Conservation (phyloP, 2,329 filamentous ascomycete species). For the Aspergillus glaucus region DNA sequence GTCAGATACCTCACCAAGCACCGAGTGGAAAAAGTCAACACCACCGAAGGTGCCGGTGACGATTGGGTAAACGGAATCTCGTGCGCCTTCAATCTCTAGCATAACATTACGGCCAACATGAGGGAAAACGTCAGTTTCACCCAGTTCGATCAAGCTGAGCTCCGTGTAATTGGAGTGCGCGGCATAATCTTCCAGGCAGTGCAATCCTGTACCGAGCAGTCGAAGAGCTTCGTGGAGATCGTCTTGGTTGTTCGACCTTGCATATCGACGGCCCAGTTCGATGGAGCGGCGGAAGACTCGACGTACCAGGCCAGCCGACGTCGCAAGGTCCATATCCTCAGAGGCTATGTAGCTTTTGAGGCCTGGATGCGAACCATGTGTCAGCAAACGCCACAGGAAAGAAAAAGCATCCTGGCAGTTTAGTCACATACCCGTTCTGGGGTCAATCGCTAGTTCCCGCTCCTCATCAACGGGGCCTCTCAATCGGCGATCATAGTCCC, state of each 20-base stretch:
- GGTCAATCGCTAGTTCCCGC: constrained; percentile 72
- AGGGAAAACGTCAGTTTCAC: constrained; percentile 74
- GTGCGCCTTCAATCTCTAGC: constrained; percentile 62
- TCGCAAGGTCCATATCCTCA: constrained; percentile 70
- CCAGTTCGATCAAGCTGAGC: constrained; percentile 79
- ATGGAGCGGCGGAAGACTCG: constrained; percentile 68
- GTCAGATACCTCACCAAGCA: constrained; percentile 72
- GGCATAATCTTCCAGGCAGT: constrained; percentile 87
- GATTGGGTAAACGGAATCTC: constrained; percentile 65
- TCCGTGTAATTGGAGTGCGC: constrained; percentile 93
- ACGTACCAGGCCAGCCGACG: constrained; percentile 70
- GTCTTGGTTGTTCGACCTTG: constrained; percentile 57
- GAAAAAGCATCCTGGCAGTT: neutral
- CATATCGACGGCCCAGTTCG: constrained; percentile 71
- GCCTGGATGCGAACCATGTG: constrained; percentile 28
- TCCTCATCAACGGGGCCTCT: constrained; percentile 75
- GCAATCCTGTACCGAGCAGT: constrained; percentile 77
- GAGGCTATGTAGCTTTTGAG: constrained; percentile 95
- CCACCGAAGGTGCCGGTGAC: constrained; percentile 91
- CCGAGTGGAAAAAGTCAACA: constrained; percentile 88
- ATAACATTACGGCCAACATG: constrained; percentile 73
- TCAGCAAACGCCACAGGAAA: neutral
- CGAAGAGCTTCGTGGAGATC: constrained; percentile 84
- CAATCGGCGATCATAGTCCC: constrained; percentile 72
- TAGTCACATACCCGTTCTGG: constrained; percentile 51